Evolutionary conservation across 306 rosid species (phyloP).

Genomic region (Sechiopsis laciniata): DNA sequence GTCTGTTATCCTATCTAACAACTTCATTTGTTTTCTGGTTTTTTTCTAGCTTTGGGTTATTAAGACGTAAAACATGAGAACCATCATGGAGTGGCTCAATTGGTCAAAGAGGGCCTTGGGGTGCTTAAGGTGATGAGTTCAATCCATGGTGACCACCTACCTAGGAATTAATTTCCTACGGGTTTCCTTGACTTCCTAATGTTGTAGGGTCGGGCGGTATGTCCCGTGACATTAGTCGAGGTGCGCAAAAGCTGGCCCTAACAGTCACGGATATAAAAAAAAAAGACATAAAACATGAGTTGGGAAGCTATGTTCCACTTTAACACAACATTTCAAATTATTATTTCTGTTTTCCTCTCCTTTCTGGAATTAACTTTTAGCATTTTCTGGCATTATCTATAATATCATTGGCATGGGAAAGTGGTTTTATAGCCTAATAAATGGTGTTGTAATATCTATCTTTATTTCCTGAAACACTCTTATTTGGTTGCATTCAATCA

Average conservation of each 20-base stretch:
- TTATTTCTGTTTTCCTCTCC: background rate
- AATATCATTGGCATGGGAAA: background rate
- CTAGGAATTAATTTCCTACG: no score
- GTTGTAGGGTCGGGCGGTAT: no score
- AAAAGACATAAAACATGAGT: background rate
- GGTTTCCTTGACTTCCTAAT: no score
- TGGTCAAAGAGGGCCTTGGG: no score
- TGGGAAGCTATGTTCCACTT: background rate
- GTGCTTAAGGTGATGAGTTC: no score
- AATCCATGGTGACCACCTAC: no score
- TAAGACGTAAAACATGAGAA: background rate
- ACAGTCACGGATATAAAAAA: no score
- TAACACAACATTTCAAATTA: background rate
- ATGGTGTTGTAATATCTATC: background rate
- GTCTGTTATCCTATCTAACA: slow-evolving; percentile 6
- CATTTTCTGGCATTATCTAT: background rate
- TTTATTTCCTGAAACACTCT: slow-evolving; percentile 13
- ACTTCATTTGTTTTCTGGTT: background rate
- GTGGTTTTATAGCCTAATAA: background rate
- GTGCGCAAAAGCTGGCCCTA: no score
- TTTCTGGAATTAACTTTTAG: background rate
- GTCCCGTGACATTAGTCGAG: no score
- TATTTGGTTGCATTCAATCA: slow-evolving; percentile 34
- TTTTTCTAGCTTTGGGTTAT: slow-evolving; percentile 5
- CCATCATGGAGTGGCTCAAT: no score